A percentile compares a stretch with the other conserved stretches of the same genome.
These are phyloP conservation scores for Furcasterigmium sp. DNA, from an alignment of 2,329 filamentous ascomycete genomes.

Conservation along the genomic window DNA sequence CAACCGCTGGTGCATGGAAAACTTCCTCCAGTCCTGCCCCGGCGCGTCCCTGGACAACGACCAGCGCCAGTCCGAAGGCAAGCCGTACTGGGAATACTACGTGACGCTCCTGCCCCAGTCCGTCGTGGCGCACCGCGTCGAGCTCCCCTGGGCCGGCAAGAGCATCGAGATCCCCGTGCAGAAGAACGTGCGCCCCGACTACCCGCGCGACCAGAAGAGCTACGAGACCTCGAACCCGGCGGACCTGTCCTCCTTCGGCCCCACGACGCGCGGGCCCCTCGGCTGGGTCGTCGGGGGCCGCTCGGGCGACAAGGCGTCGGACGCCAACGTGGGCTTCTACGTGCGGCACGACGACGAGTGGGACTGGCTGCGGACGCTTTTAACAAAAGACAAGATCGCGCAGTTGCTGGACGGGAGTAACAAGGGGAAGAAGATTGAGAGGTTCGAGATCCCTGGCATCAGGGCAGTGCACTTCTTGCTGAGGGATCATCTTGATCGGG, in stretches of 20 bases:
- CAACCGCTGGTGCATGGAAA: constrained; percentile 16
- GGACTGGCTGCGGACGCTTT: constrained; percentile 32
- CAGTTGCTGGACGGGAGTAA: constrained; percentile 15
- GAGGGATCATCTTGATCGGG: constrained; percentile 8
- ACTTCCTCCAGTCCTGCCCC: constrained; percentile 17
- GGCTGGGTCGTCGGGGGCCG: constrained; percentile 10
- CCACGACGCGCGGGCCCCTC: constrained; percentile 13
- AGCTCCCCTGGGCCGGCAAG: constrained; percentile 15
- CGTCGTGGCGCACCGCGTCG: constrained; percentile 16
- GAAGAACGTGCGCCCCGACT: constrained; percentile 12
- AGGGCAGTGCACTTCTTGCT: constrained; percentile 11
- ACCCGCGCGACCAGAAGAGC: constrained; percentile 12
- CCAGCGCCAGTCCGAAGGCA: constrained; percentile 16
- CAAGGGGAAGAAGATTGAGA: constrained; percentile 23
- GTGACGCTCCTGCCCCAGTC: constrained; percentile 17
- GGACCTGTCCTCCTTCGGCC: constrained; percentile 14
- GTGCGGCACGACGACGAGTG: constrained; percentile 36
- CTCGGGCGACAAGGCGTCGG: constrained; percentile 30
- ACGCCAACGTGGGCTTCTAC: constrained; percentile 41
- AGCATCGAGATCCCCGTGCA: constrained; percentile 15
- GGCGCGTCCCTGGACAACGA: constrained; percentile 18
- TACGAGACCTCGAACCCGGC: constrained; percentile 15
- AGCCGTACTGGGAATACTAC: constrained; percentile 19
- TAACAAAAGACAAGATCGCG: constrained; percentile 21
- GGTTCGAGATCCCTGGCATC: constrained; percentile 33